Evolutionary conservation across 257 asterid species (phyloP), one percentile per base, ranked within the genome.

Genomic region (Petunia secreta): DNA sequence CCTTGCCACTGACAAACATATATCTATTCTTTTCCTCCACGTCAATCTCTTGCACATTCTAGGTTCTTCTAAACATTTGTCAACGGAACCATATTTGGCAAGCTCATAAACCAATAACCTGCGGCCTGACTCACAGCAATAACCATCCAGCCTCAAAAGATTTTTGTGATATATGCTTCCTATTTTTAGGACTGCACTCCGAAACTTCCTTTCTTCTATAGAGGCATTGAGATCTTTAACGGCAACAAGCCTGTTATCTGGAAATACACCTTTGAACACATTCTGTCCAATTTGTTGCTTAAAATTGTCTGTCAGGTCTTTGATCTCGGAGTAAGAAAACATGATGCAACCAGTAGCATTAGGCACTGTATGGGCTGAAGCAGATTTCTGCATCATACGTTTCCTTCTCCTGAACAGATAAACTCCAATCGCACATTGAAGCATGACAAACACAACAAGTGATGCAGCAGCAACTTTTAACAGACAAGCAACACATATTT

Each of bases 81-180:
- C 80, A 6, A 87, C 74, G 0, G 87, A 85, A 16, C 88, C 90
- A 59, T 85, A 62, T 75, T 74, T 83, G 34, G 67, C 83, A 73
- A 85, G 84, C 83, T 85, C 90, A 52, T 85, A 87, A 54, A 75
- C 88, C 82, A 87, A 75, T 77, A 85, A 54, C 75, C 85, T 85
- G 3, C 46, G 82, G 58, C 81, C 74, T 0, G 83, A 67, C 36
- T 87, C 86, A 34, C 77, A 85, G 38, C 90, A 87, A 67, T 75
- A 85, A 78, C 85, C 90, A 11, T 85, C 83, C 68, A 87, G 75
- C 87, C 79, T 85, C 80, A 79, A 68, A 9, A 87, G 85, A 77
- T 81, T 85, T 83, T 85, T 87, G 84, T 87, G 90, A 82, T 46
- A 68, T 6, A 87, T 87, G 80, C 84, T 83, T 75, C 85, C 85